Percentiles rank a stretch among this genome's conserved stretches.
These are phyloP conservation scores for Lachancea fermentati DNA, from an alignment of 805 yeast genomes.

Conservation along the genomic window DNA sequence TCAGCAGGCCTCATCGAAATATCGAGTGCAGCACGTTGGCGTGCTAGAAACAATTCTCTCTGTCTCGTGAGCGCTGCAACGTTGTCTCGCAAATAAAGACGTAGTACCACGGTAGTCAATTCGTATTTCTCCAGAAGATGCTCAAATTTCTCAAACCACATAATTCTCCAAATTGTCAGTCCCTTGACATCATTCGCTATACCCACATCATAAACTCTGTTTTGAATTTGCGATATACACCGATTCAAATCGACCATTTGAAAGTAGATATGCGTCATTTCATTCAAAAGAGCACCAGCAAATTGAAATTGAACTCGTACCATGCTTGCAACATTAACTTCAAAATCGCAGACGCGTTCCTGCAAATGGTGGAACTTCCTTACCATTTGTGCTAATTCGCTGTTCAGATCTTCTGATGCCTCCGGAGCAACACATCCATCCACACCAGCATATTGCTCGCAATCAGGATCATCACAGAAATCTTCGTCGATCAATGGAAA, in stretches of 20 bases:
- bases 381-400: conserved; percentile 29
- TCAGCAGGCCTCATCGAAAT: conserved; percentile 8
- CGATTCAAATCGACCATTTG: conserved; percentile 31
- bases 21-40: conserved; percentile 16
- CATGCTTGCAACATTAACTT: conserved; percentile 33
- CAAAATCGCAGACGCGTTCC: conserved; percentile 32
- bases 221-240: conserved; percentile 24
- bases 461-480: conserved; percentile 31
- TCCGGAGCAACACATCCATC: conserved; percentile 29
- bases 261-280: conserved; percentile 30
- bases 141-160: conserved; percentile 24
- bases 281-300: conserved; percentile 31
- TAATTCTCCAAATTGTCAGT: conserved; percentile 25
- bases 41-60: conserved; percentile 28
- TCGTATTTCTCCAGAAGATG: conserved; percentile 27
- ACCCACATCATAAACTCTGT: conserved; percentile 18
- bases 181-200: conserved; percentile 23
- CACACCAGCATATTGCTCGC: conserved; percentile 25
- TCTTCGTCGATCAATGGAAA: conserved; percentile 23
- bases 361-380: conserved; percentile 28
- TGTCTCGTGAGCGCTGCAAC: conserved; percentile 31
- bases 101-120: conserved; percentile 28
- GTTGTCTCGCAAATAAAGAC: conserved; percentile 31
- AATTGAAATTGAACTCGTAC: conserved; percentile 34
- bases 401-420: conserved; percentile 24